Percentiles rank a stretch among this genome's conserved stretches.
These are phyloP conservation scores for Phylloporus arenicola DNA, from an alignment of 768 basidiomycete species.

Conservation along the genomic window DNA sequence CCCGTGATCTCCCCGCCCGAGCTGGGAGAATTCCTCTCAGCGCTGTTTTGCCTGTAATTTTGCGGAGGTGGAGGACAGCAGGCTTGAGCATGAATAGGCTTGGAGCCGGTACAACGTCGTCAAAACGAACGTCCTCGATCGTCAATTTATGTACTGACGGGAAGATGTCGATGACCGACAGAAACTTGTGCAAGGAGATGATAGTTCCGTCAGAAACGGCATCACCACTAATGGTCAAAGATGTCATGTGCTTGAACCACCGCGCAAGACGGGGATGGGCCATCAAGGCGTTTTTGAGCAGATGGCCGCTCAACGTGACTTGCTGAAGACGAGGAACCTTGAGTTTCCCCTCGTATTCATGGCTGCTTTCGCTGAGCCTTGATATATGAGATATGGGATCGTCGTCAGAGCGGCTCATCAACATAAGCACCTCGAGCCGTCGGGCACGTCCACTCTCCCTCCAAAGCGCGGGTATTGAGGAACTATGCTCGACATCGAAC, in stretches of 20 bases:
- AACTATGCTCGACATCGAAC: conserved; percentile 4
- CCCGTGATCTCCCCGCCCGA: background rate
- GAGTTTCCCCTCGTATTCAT: conserved; percentile 6
- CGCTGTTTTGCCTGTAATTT: background rate
- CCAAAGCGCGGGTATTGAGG: conserved; percentile 5
- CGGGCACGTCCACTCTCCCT: conserved; percentile 1
- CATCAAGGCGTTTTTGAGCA: conserved; percentile 6
- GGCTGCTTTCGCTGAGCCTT: background rate
- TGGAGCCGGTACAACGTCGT: background rate
- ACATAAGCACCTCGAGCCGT: conserved; percentile 1
- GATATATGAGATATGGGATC: background rate
- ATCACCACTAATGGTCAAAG: conserved; percentile 1
- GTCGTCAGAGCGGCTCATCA: conserved; percentile 1
- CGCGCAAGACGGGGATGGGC: conserved; percentile 1
- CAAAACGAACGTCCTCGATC: conserved; percentile 5
- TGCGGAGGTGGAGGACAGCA: background rate
- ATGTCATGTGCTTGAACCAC: conserved; percentile 6
- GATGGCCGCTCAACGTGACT: background rate
- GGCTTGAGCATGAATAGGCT: background rate
- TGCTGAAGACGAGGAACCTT: background rate
- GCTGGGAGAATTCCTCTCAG: conserved; percentile 1
- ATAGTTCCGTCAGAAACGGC: background rate
- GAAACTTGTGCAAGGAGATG: conserved; percentile 4
- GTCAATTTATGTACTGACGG: conserved; percentile 2
- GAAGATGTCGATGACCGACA: conserved; percentile 2